Percentiles rank a stretch among this genome's conserved stretches.
Conservation (phyloP, 2,329 filamentous ascomycete species). For the Bisporella sp. region DNA sequence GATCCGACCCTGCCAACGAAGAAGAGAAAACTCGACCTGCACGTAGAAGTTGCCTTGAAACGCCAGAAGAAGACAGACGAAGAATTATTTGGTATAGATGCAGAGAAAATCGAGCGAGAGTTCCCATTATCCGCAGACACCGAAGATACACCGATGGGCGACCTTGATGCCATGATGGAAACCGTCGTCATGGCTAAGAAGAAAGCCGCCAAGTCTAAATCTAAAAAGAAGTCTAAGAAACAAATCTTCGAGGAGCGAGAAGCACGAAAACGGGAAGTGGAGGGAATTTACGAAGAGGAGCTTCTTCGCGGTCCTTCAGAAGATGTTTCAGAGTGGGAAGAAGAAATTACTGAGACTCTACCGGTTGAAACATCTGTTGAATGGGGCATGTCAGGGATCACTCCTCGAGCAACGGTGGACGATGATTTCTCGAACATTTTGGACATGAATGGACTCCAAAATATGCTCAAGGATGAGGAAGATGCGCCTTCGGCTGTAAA, state of each 20-base stretch:
- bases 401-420: constrained; percentile 56
- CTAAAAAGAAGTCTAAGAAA: constrained; percentile 73
- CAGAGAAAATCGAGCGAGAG: constrained; percentile 45
- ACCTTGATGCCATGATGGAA: constrained; percentile 42
- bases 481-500: constrained; percentile 50
- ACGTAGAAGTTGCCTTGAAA: constrained; percentile 65
- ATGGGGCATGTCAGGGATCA: constrained; percentile 51
- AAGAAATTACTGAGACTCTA: constrained; percentile 30
- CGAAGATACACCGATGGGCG: constrained; percentile 42
- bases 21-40: constrained; percentile 70
- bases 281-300: constrained; percentile 38
- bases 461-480: constrained; percentile 62
- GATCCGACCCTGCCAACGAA: constrained; percentile 46
- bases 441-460: constrained; percentile 66
- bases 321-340: constrained; percentile 23
- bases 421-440: constrained; percentile 57
- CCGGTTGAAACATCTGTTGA: constrained; percentile 39
- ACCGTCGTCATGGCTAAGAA: constrained; percentile 48
- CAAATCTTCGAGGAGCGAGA: constrained; percentile 64
- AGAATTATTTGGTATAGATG: constrained; percentile 63
- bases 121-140: constrained; percentile 32
- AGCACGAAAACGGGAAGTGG: constrained; percentile 49
- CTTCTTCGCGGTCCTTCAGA: constrained; percentile 29
- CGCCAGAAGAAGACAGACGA: constrained; percentile 76
- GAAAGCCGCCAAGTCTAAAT: constrained; percentile 46